phyloP scores from a whole-genome alignment of 2,329 filamentous ascomycete species.

The Aspergillus sp. region DNA sequence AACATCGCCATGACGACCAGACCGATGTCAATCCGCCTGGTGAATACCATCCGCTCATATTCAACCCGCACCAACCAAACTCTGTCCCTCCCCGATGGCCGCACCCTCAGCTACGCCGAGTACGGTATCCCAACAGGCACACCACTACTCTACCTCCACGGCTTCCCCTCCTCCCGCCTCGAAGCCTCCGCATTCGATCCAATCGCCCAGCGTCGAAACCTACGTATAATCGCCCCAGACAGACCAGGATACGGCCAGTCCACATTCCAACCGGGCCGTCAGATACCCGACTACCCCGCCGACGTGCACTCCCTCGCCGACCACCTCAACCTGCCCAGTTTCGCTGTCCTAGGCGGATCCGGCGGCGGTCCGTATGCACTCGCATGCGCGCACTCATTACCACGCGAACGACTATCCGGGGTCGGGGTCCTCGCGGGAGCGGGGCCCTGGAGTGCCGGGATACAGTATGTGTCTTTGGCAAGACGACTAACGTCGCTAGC shows the following conservation, averaged over 20 bases:
- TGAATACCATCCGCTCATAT: too few species aligned
- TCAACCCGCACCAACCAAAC: constrained; percentile 13
- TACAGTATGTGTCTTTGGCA: constrained; percentile 27
- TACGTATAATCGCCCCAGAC: constrained; percentile 45
- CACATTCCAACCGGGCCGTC: constrained; percentile 37
- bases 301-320: constrained; percentile 44
- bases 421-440: constrained; percentile 40
- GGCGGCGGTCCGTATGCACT: constrained; percentile 51
- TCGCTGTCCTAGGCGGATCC: constrained; percentile 46
- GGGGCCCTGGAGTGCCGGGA: constrained; percentile 35
- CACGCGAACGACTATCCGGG: constrained; percentile 28
- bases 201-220: constrained; percentile 31
- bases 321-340: constrained; percentile 41
- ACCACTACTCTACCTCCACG: constrained; percentile 46
- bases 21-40: too few species aligned
- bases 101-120: constrained; percentile 45
- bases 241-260: constrained; percentile 47
- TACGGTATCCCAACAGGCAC: constrained; percentile 38
- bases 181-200: constrained; percentile 38
- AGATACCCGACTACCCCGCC: constrained; percentile 42
- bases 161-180: constrained; percentile 44
- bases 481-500: neutral
- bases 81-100: constrained; percentile 34
- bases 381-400: constrained; percentile 45
- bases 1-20: too few species aligned